Base-by-base conservation (phyloP, 2,329 filamentous ascomycete genomes). In the Coniochaeta prunicola region DNA sequence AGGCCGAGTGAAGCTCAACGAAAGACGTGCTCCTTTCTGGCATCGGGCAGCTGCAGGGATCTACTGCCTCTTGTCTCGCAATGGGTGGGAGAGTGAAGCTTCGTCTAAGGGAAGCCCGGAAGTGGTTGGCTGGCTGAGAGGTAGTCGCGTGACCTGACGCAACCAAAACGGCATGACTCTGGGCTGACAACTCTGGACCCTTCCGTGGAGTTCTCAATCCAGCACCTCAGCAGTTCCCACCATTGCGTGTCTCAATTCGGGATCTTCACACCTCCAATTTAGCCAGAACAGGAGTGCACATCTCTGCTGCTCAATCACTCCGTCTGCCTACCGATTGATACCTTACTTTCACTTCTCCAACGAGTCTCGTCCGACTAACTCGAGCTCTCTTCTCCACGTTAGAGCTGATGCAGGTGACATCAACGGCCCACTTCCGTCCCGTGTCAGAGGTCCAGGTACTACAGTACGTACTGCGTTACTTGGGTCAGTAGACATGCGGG, bases 71-170 rank as follows among this genome's bases (percentile, higher is more conserved):
- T 24, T 33, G 53, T 55, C 33, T 36, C n/a, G 53, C 53, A 55
- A 55, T 34, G 53, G 30, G 53, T 54, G 50, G 26, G 28, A 30
- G 21, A 50, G 2, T 10, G 30, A 5, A 24, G 53, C 30, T n/a
- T 55, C 53, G 30, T 21, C 33, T n/a, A n/a, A n/a, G n/a, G n/a
- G n/a, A n/a, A n/a, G n/a, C n/a, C n/a, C n/a, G n/a, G n/a, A n/a
- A n/a, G n/a, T n/a, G n/a, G n/a, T n/a, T n/a, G 53, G 10, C 13
- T 54, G 50, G 50, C 13, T 33, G 53, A 31, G 30, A 21, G n/a
- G 53, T n/a, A 57, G 59, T 61, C 59, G 59, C 59, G 59, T 61
- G 59, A 61, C 59, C 55, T 61, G 57, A 61, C 57, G 59, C 55
- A 59, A 61, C 31, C 26, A 48, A n/a, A n/a, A 38, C 15, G 36